phyloP scores from a whole-genome alignment of 1,284 basidiomycete species.

The Ustilago cynodontis region DNA sequence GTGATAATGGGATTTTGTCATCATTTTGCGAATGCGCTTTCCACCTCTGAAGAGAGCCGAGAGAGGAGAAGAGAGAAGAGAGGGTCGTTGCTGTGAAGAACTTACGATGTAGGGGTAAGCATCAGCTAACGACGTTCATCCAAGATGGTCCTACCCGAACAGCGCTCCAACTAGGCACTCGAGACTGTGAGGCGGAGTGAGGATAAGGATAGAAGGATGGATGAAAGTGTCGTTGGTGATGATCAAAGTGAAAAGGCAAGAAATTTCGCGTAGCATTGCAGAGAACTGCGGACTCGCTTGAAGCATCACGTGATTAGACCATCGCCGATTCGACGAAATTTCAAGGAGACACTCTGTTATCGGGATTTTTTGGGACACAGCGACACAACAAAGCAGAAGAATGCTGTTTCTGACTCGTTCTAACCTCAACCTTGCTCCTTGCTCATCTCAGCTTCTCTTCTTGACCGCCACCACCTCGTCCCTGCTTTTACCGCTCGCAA shows the following conservation, averaged over 20 bases:
- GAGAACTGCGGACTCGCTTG: neutral
- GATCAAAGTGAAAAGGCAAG: neutral
- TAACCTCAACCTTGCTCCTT: no score
- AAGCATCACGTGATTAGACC: neutral
- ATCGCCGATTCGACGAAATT: neutral
- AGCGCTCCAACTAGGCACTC: no score
- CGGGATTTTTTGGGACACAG: no score
- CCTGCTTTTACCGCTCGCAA: conserved; percentile 11
- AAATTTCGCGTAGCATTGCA: neutral
- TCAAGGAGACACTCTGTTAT: no score
- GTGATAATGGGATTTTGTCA: conserved; percentile 42
- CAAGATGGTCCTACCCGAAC: neutral
- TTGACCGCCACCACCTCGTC: conserved; percentile 14
- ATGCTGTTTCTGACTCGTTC: conserved; percentile 2
- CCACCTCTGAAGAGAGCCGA: neutral
- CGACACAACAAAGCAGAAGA: no score
- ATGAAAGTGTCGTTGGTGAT: neutral
- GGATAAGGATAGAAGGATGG: neutral
- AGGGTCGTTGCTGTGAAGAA: no score
- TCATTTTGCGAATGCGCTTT: conserved; percentile 18
- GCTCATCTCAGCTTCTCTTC: conserved; percentile 1
- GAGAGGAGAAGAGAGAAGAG: no score
- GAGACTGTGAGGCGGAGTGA: no score
- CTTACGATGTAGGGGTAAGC: no score
- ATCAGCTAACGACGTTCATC: no score